Conservation (phyloP, 257 asterid species). For the Paulownia fortunei region DNA sequence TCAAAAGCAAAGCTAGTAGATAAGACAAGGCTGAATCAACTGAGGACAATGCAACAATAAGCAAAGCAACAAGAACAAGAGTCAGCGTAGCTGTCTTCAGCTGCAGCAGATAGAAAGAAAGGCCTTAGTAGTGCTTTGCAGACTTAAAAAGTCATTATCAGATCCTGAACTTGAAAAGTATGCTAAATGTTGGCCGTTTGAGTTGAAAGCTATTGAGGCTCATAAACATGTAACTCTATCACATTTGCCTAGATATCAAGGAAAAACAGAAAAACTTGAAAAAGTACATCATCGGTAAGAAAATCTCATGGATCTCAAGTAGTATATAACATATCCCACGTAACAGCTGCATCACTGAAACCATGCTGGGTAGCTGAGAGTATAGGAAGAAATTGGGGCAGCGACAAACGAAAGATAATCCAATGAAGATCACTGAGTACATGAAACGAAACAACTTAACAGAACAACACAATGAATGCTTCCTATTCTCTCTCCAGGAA, state of each 20-base stretch:
- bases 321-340: neutral
- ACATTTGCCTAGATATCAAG: neutral
- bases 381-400: too few species aligned
- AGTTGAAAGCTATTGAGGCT: neutral
- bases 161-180: neutral
- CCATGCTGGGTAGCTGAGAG: too few species aligned
- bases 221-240: neutral
- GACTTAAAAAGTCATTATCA: neutral
- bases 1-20: slow-evolving; percentile 62
- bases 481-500: too few species aligned
- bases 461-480: too few species aligned
- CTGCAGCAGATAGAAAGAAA: slow-evolving; percentile 53
- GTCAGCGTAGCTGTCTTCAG: slow-evolving; percentile 90
- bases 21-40: slow-evolving; percentile 83
- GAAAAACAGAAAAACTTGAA: neutral
- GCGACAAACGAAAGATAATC: too few species aligned
- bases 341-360: neutral
- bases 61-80: slow-evolving; percentile 80
- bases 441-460: too few species aligned
- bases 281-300: neutral
- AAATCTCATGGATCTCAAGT: neutral
- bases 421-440: too few species aligned
- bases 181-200: neutral
- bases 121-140: slow-evolving; percentile 10
- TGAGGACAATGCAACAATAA: slow-evolving; percentile 72